Conservation (phyloP, 805 yeast species). For the Wickerhamiella cacticola region DNA sequence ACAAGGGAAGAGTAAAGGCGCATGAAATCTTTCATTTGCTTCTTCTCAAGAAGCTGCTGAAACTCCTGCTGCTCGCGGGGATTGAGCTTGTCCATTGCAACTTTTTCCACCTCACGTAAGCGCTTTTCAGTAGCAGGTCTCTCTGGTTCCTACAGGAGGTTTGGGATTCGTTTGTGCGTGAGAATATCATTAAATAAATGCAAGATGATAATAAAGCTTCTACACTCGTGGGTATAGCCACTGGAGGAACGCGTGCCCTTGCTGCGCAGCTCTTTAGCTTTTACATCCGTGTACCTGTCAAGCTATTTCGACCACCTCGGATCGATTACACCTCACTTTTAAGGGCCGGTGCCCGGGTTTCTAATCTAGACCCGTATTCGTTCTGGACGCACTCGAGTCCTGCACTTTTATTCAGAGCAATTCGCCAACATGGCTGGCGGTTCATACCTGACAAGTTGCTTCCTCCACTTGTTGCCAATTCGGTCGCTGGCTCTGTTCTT, state of each 20-base stretch:
- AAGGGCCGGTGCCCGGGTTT: slow-evolving; percentile 18
- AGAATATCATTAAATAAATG: neutral
- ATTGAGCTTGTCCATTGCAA: slow-evolving; percentile 83
- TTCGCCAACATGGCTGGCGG: slow-evolving; percentile 70
- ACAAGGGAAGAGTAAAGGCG: slow-evolving; percentile 88
- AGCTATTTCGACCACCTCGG: slow-evolving; percentile 79
- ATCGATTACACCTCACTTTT: slow-evolving; percentile 57
- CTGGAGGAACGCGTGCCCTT: slow-evolving; percentile 78
- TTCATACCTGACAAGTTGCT: slow-evolving; percentile 73
- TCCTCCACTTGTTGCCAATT: slow-evolving; percentile 82
- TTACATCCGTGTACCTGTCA: slow-evolving; percentile 70
- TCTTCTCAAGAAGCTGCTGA: slow-evolving; percentile 88
- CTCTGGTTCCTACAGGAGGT: too few species aligned
- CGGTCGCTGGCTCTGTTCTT: slow-evolving; percentile 75
- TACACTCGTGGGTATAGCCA: slow-evolving; percentile 55
- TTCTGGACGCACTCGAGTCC: slow-evolving; percentile 64
- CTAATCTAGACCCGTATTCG: slow-evolving; percentile 26
- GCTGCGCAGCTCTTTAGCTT: slow-evolving; percentile 67
- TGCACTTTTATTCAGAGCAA: slow-evolving; percentile 59
- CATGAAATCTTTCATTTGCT: slow-evolving; percentile 99
- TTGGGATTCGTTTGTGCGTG: too few species aligned
- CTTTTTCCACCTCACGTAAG: slow-evolving; percentile 4
- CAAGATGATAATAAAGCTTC: slow-evolving; percentile 14
- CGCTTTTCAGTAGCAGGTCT: neutral
- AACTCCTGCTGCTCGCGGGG: slow-evolving; percentile 93